phyloP scores from a whole-genome alignment of 2,329 filamentous ascomycete genomes.

The Venturia effusa region DNA sequence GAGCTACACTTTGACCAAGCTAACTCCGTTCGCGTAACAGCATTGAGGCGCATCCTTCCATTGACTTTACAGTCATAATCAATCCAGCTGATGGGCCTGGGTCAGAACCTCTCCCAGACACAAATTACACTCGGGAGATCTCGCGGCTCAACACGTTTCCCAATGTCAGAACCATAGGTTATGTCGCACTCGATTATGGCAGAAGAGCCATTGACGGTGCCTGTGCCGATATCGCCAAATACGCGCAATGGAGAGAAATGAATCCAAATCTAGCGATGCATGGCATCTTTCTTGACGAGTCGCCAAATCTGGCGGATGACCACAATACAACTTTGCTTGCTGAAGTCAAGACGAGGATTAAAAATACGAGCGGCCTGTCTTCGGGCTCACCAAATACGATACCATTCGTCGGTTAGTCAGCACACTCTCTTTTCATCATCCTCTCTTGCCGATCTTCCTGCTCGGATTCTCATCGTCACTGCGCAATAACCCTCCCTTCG shows the following conservation, averaged over 20 bases:
- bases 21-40: slow-evolving; percentile 20
- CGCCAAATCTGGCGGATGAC: slow-evolving; percentile 19
- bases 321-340: slow-evolving; percentile 6
- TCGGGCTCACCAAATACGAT: slow-evolving; percentile 6
- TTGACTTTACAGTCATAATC: slow-evolving; percentile 40
- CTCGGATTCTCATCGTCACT: not conserved
- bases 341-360: slow-evolving; percentile 7
- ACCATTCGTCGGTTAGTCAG: slow-evolving; percentile 13
- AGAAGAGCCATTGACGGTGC: slow-evolving; percentile 17
- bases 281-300: slow-evolving; percentile 41
- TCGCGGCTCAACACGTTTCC: slow-evolving; percentile 28
- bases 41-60: slow-evolving; percentile 26
- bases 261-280: slow-evolving; percentile 30
- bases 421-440: slow-evolving; percentile 14
- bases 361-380: slow-evolving; percentile 8
- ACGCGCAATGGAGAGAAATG: slow-evolving; percentile 32
- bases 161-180: slow-evolving; percentile 40
- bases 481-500: not conserved
- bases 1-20: slow-evolving; percentile 1
- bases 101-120: slow-evolving; percentile 29
- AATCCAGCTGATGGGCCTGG: slow-evolving; percentile 40
- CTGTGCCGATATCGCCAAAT: slow-evolving; percentile 32
- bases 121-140: slow-evolving; percentile 33
- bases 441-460: slow-evolving; percentile 14
- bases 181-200: slow-evolving; percentile 40